Conservation (phyloP, 1,139 yeast genomes). For the Hyphopichia buzzinii region DNA sequence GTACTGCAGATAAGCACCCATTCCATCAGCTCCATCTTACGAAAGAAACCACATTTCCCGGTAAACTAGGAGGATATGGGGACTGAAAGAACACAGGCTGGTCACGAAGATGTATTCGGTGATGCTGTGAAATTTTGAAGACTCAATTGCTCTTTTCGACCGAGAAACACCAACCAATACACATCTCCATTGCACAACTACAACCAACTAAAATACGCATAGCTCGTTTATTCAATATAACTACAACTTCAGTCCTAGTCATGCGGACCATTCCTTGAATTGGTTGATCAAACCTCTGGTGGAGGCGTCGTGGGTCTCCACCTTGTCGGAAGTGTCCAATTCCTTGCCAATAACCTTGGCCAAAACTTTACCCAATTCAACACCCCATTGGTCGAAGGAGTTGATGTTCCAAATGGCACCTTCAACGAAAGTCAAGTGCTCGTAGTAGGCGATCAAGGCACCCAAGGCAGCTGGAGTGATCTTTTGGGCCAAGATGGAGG, state of each 20-base stretch:
- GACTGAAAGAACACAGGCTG: no score
- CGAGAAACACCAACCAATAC: no score
- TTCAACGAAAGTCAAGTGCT: slow-evolving; percentile 93
- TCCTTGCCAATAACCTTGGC: slow-evolving; percentile 95
- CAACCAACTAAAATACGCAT: no score
- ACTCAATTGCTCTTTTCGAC: no score
- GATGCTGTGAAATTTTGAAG: no score
- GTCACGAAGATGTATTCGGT: no score
- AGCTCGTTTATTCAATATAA: slow-evolving; percentile 1
- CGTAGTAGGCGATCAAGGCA: slow-evolving; percentile 95
- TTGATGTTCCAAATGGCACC: slow-evolving; percentile 99
- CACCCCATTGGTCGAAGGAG: slow-evolving; percentile 99
- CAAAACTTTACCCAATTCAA: slow-evolving; percentile 94
- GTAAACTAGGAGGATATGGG: no score
- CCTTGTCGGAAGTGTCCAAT: slow-evolving; percentile 53
- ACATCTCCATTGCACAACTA: no score
- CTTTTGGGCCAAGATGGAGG: slow-evolving; percentile 91
- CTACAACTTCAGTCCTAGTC: slow-evolving; percentile 9
- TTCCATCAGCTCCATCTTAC: no score
- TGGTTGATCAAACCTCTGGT: slow-evolving; percentile 92
- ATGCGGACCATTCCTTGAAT: slow-evolving; percentile 80
- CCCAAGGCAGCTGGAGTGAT: slow-evolving; percentile 96
- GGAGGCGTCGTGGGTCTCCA: slow-evolving; percentile 78
- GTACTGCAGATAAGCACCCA: no score
- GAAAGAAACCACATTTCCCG: no score